Percentiles rank a stretch among this genome's conserved stretches.
Conservation (phyloP, 306 rosid species). For the Fagus sylvatica region DNA sequence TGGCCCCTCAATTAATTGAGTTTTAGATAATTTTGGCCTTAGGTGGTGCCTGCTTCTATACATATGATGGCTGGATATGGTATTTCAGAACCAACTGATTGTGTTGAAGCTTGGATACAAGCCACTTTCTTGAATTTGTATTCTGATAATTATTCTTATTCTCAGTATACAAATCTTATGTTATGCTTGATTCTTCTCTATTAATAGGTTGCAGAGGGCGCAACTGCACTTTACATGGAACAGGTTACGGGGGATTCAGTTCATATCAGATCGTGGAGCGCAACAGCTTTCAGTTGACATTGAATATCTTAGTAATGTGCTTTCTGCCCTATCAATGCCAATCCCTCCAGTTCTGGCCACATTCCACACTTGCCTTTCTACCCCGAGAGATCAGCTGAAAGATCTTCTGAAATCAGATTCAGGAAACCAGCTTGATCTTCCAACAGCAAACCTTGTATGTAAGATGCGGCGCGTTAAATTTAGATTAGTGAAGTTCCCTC, state of each 20-base stretch:
- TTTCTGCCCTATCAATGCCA: slow-evolving; percentile 90
- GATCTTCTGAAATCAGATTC: slow-evolving; percentile 71
- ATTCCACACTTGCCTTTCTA: slow-evolving; percentile 75
- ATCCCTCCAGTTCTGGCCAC: slow-evolving; percentile 75
- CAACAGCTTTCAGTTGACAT: slow-evolving; percentile 90
- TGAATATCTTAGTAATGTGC: slow-evolving; percentile 90
- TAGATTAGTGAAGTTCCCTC: slow-evolving; percentile 31
- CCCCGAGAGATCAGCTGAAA: slow-evolving; percentile 73
- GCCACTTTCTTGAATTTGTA: neutral
- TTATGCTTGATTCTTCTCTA: neutral
- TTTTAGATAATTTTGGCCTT: neutral
- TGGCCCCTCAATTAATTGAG: neutral
- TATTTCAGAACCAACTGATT: neutral
- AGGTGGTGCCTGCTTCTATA: neutral
- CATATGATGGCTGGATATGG: neutral
- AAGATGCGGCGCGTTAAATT: slow-evolving; percentile 79
- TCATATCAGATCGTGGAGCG: slow-evolving; percentile 87
- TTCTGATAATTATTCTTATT: neutral
- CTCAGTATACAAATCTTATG: neutral
- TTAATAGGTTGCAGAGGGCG: slow-evolving; percentile 95
- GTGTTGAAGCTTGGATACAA: neutral
- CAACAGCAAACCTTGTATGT: slow-evolving; percentile 87
- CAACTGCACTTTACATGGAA: slow-evolving; percentile 87
- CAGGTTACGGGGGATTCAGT: slow-evolving; percentile 82
- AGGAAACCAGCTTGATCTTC: slow-evolving; percentile 72